Conservation (phyloP, 805 yeast genomes). For the Saccharomycopsis synnaedendra region DNA sequence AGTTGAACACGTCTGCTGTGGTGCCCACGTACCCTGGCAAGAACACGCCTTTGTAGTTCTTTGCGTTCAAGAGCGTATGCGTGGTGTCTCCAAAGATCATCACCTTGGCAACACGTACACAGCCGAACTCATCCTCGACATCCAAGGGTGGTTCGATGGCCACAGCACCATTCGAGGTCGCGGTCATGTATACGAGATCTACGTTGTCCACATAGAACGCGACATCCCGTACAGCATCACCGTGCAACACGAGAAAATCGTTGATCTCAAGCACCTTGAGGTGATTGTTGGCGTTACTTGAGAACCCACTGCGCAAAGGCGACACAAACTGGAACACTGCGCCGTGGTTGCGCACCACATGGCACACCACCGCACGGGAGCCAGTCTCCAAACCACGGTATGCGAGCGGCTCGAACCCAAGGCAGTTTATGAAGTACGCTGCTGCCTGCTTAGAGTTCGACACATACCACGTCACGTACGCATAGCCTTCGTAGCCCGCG, state of each 20-base stretch:
- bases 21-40: conserved; percentile 36
- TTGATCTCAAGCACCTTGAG: conserved; percentile 28
- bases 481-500: conserved; percentile 31
- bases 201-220: conserved; percentile 52
- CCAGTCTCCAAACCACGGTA: conserved; percentile 62
- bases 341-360: conserved; percentile 49
- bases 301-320: conserved; percentile 24
- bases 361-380: conserved; percentile 39
- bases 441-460: conserved; percentile 65
- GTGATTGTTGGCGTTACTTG: conserved; percentile 19
- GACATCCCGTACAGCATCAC: conserved; percentile 75
- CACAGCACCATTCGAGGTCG: conserved; percentile 43
- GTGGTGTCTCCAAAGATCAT: conserved; percentile 48
- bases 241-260: conserved; percentile 42
- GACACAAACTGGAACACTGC: conserved; percentile 37
- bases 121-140: conserved; percentile 36
- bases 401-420: conserved; percentile 59
- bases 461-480: conserved; percentile 59
- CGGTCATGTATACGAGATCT: conserved; percentile 30
- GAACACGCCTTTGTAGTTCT: conserved; percentile 28
- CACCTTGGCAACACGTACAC: conserved; percentile 40
- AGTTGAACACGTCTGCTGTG: not conserved
- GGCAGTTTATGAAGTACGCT: conserved; percentile 35
- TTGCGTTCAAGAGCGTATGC: conserved; percentile 53
- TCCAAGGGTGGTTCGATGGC: conserved; percentile 23